Evolutionary conservation across 2,329 filamentous ascomycete species (phyloP), one percentile per base, ranked within the genome.

Genomic region (Emergomyces pasteurianus): DNA sequence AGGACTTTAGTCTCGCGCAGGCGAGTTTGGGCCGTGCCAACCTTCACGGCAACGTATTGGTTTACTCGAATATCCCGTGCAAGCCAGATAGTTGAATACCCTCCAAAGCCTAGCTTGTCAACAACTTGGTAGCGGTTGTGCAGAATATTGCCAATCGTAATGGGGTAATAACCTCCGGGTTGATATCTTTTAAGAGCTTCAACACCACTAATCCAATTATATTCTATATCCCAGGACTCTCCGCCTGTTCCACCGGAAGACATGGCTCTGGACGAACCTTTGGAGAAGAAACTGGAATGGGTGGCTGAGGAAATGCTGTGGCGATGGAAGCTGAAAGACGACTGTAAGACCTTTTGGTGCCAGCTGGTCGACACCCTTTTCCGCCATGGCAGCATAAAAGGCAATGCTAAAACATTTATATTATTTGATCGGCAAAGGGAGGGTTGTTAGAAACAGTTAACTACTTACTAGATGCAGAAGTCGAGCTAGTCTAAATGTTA

Each of bases 51-150:
- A 61, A 73, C 69, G 61, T 72, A 73, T 16, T 42, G 61, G 2
- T 67, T 58, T 0, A 60, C 3, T 0, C 57, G 58, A 56, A 61
- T 66, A 58, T 79, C 75, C 4, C 63, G 69, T 8, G 74, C 73
- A 58, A 78, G 65, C 74, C 74, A 73, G 71, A 77, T 70, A 0
- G 73, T 77, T 7, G 75, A 77, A 61, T 70, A 74, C 2, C 68
- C 67, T 12, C 76, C 75, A 65, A 69, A 75, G 0, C 75, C 75
- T 10, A 78, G 66, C 62, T 78, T 77, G 21, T 74, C 73, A 0
- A 72, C 66, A 52, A 78, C 68, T 3, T 66, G 68, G 58, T 77
- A 78, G 21, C 72, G 62, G 34, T 64, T 62, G 42, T 70, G 62
- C 2, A 72, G 62, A 10, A 68, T 36, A 7, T 72, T 67, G 1